Base-by-base conservation (phyloP, 352 stramenopile genomes). In the Globisporangium ultimum region DNA sequence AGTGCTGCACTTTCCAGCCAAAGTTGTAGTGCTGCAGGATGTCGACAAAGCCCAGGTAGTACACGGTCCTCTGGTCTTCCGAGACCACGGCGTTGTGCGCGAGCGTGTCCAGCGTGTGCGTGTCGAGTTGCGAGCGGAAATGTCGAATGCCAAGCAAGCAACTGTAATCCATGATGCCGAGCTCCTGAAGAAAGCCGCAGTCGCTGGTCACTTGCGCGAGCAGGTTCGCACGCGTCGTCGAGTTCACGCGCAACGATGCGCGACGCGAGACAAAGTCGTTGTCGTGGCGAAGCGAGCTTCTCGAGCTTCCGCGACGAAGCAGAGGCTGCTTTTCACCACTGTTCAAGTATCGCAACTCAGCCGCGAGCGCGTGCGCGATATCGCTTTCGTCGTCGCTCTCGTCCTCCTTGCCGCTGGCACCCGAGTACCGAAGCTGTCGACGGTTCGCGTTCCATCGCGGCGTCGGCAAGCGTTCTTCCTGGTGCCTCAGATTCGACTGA, bases 131-230 rank as follows among this genome's bases (percentile, higher is more conserved):
- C 20, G 63, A 52, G 36, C 74, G 69, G 54, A 89, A 86, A 43
- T 85, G 72, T 3, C 84, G 78, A 24, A 93, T 88, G 5, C 85
- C 85, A 2, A 95, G 66, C 46, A 95, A 63, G 38, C 78, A 95
- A 58, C 85, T 95, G 61, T 95, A 95, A 58, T 95, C 85, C 83
- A 95, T 95, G 55, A 95, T 93, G 14, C 82, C 84, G 36, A 95
- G 70, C 52, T 93, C 82, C 55, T 95, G 85, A 0, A 93, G 71
- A 58, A 94, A 94, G 8, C 83, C 85, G 17, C 80, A 91, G 69
- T 94, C 85, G 50, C 77, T 89, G 21, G 83, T 94, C 48, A 94
- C 81, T 34, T 94, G 85, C 3, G 83, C 83, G 28, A 92, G 63
- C 6, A 94, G 36, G 28, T 94, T 89, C 8, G 84, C 76, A 53